A percentile compares a stretch with the other conserved stretches of the same genome.
phyloP scores from a whole-genome alignment of 257 asterid genomes.

The Thymus quinquecostatus region DNA sequence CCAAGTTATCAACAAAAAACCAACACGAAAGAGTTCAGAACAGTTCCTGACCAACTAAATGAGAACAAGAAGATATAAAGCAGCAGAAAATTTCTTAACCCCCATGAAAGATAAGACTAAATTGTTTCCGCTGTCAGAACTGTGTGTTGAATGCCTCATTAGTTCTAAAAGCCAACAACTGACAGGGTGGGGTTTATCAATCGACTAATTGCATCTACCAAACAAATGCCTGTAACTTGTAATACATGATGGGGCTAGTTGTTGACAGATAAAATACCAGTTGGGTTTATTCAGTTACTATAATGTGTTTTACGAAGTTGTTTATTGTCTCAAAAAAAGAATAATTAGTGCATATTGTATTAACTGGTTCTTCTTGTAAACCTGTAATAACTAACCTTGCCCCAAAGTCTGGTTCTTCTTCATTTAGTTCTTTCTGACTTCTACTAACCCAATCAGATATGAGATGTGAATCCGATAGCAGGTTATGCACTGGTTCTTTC shows the following conservation, averaged over 20 bases:
- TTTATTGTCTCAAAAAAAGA: constrained; percentile 1
- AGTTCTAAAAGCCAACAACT: constrained; percentile 11
- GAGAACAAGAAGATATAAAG: constrained; percentile 11
- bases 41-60: constrained; percentile 9
- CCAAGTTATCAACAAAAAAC: constrained; percentile 36
- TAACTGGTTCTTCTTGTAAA: too few relatives aligned
- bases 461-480: constrained; percentile 84
- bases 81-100: constrained; percentile 10
- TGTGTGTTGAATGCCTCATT: constrained; percentile 15
- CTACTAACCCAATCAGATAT: constrained; percentile 88
- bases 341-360: neutral
- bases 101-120: constrained; percentile 14
- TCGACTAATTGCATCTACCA: constrained; percentile 22
- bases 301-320: constrained; percentile 7
- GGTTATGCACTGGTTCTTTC: constrained; percentile 54
- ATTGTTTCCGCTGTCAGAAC: constrained; percentile 25
- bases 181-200: constrained; percentile 10
- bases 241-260: constrained; percentile 21
- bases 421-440: constrained; percentile 47
- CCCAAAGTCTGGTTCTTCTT: constrained; percentile 87
- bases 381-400: constrained; percentile 68
- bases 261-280: constrained; percentile 22
- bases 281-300: constrained; percentile 23
- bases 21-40: constrained; percentile 34
- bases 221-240: constrained; percentile 13